Evolutionary conservation across 1,284 basidiomycete species (phyloP), one percentile per base, ranked within the genome.

Genomic region (Fomitopsis schrenkii): DNA sequence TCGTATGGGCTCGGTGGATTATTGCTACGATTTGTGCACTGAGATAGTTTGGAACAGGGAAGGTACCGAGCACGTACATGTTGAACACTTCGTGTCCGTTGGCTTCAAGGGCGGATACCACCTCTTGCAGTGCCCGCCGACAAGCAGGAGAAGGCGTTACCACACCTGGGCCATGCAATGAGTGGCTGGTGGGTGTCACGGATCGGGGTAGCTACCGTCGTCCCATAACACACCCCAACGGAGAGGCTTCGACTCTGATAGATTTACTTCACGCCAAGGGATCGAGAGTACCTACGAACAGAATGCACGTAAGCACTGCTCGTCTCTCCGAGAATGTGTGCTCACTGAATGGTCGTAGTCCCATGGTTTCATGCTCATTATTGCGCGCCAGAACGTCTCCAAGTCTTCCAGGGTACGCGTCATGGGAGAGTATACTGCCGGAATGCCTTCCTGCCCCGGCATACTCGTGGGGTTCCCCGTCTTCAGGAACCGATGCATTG

Each of bases 311-410:
- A 22, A 35, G n/a, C 10, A 35, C n/a, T 33, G 26, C 50, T 35
- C 42, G n/a, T n/a, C n/a, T n/a, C n/a, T n/a, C n/a, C n/a, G n/a
- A n/a, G n/a, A n/a, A n/a, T n/a, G n/a, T n/a, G n/a, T n/a, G n/a
- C n/a, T n/a, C n/a, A n/a, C n/a, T 19, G 79, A 78, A 62, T 79
- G 78, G 71, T 86, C 85, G 65, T 87, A 86, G 30, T 76, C 75
- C 85, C 84, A 89, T 30, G 80, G 86, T 62, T 76, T 76, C 83
- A 82, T 84, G 48, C 77, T 74, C 60, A 89, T 74, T 30, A 91
- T 71, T 1, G 83, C 72, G n/a, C 67, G 63, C 70, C 71, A 74
- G 63, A 73, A 70, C 26, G 66, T 70, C 62, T 73, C 72, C 15
- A 74, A 62, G 55, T 74, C 72, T 40, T 67, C 71, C 10, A 74